Evolutionary conservation across 108 stramenopile genomes (phyloP).

Genomic region (Fragilaria radians): DNA sequence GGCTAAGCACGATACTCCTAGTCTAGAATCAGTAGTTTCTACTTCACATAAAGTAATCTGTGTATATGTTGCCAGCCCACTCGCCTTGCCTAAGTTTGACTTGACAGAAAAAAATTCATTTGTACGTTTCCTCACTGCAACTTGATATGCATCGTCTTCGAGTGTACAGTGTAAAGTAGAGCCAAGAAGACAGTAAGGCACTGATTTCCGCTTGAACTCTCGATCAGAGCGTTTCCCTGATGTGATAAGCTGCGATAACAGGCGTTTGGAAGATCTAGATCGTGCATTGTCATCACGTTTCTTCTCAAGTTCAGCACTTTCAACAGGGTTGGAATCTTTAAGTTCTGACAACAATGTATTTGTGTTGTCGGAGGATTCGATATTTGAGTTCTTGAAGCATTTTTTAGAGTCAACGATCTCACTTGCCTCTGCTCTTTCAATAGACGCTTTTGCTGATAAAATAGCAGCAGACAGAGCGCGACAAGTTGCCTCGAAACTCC

Average conservation of each 20-base stretch:
- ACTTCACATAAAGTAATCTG: not conserved
- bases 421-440: constrained; percentile 13
- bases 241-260: constrained; percentile 57
- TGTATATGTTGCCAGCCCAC: not conserved
- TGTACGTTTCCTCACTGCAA: not conserved
- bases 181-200: constrained; percentile 52
- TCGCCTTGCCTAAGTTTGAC: not conserved
- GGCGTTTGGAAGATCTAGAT: constrained; percentile 57
- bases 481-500: constrained; percentile 36
- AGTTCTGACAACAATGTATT: too few relatives aligned
- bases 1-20: constrained; percentile 27
- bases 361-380: too few relatives aligned
- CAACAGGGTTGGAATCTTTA: too few relatives aligned
- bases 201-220: constrained; percentile 24
- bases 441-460: constrained; percentile 9
- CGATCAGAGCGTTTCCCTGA: constrained; percentile 49
- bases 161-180: constrained; percentile 39
- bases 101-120: not conserved
- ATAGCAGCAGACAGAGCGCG: constrained; percentile 15
- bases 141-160: constrained; percentile 21
- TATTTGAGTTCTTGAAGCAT: too few relatives aligned
- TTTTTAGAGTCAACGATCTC: too few relatives aligned
- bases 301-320: constrained; percentile 10
- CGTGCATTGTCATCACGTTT: not conserved
- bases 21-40: not conserved